phyloP scores from a whole-genome alignment of 257 asterid genomes.

The Verbascum thapsus region DNA sequence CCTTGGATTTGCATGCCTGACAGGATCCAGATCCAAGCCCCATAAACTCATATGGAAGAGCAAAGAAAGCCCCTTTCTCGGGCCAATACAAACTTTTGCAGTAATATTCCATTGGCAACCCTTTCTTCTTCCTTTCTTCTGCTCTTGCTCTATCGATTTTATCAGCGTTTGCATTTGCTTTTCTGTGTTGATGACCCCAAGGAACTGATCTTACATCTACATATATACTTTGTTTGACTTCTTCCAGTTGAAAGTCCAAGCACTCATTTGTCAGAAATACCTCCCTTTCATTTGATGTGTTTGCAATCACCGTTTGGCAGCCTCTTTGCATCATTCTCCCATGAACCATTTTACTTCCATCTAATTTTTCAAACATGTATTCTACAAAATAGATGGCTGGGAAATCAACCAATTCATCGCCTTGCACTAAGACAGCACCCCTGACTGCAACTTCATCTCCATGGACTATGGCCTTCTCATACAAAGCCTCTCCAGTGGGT shows the following conservation, averaged over 20 bases:
- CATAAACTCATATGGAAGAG: constrained; percentile 51
- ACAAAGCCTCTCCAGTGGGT: constrained; percentile 60
- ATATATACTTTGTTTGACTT: constrained; percentile 45
- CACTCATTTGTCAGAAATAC: constrained; percentile 80
- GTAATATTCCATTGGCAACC: constrained; percentile 68
- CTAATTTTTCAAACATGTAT: constrained; percentile 75
- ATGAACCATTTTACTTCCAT: constrained; percentile 81
- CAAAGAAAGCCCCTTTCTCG: constrained; percentile 86
- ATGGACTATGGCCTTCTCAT: constrained; percentile 51
- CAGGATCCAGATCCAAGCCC: constrained; percentile 89
- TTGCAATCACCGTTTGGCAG: constrained; percentile 81
- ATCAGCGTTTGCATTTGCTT: constrained; percentile 59
- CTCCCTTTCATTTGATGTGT: constrained; percentile 85
- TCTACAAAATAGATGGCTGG: constrained; percentile 65
- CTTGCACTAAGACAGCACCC: constrained; percentile 63
- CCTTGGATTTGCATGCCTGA: constrained; percentile 59
- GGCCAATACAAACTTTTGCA: constrained; percentile 90
- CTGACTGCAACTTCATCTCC: constrained; percentile 59
- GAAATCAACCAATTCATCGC: constrained; percentile 48
- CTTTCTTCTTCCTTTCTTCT: constrained; percentile 82
- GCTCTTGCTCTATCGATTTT: constrained; percentile 73
- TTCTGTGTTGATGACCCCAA: constrained; percentile 92
- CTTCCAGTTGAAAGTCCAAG: constrained; percentile 61
- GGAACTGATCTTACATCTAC: constrained; percentile 62
- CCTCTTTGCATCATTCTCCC: constrained; percentile 82